Conservation (phyloP, 2,329 filamentous ascomycete species). For the Monilinia polystroma region DNA sequence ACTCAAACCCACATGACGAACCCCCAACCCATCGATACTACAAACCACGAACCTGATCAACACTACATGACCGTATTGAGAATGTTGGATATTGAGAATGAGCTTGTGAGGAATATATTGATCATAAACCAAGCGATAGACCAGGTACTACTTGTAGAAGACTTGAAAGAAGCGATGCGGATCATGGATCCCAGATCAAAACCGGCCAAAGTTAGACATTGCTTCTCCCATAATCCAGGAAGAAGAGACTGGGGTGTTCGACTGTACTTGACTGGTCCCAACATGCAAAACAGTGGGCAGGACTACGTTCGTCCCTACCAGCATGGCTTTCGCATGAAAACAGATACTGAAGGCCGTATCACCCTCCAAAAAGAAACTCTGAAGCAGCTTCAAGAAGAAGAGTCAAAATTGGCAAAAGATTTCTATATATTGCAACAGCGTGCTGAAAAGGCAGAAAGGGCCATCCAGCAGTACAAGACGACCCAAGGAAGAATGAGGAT, state of each 20-base stretch:
- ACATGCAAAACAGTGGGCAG: conserved; percentile 45
- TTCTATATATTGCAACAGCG: conserved; percentile 44
- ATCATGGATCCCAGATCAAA: conserved; percentile 63
- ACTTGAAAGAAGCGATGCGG: conserved; percentile 63
- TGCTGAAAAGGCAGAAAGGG: conserved; percentile 50
- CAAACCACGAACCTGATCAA: conserved; percentile 69
- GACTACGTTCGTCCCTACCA: conserved; percentile 46
- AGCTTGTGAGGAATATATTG: conserved; percentile 73
- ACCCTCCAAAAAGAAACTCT: conserved; percentile 50
- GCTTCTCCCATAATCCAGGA: conserved; percentile 66
- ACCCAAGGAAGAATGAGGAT: conserved; percentile 51
- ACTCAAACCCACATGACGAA: conserved; percentile 56
- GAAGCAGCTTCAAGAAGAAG: conserved; percentile 55
- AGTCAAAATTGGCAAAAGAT: conserved; percentile 47
- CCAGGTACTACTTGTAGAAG: conserved; percentile 74
- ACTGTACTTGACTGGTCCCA: conserved; percentile 50
- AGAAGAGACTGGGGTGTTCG: conserved; percentile 59
- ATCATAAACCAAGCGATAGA: conserved; percentile 83
- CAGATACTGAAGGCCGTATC: conserved; percentile 69
- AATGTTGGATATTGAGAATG: conserved; percentile 77
- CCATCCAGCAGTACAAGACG: conserved; percentile 51
- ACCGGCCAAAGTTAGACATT: conserved; percentile 69
- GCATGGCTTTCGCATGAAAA: conserved; percentile 68
- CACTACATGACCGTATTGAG: conserved; percentile 76
- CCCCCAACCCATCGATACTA: conserved; percentile 54